Base-by-base conservation (phyloP, 768 basidiomycete genomes). In the Dacryopinax spathularia region DNA sequence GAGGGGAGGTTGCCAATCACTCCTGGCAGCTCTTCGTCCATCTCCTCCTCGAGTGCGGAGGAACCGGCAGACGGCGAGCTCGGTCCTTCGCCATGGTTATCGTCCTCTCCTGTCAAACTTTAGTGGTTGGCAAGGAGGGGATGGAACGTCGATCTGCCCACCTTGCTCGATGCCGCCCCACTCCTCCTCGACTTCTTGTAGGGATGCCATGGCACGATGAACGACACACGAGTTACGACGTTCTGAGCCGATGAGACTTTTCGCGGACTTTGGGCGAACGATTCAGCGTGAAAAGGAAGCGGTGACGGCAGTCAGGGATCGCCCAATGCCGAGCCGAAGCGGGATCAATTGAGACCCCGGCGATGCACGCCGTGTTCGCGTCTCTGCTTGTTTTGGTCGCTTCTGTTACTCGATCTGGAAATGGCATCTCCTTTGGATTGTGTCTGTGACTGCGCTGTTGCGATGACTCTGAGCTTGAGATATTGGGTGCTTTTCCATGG, bases 1-100 rank as follows among this genome's bases (percentile, higher is more conserved):
- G 48, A 13, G 29, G 48, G 48, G 48, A 56, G 48, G 48, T 56
- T 3, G 48, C 48, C 48, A 72, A 83, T 84, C 64, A 81, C 78
- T 16, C 73, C 69, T 10, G 81, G 79, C 0, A 72, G 77, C 66
- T 83, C 78, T 81, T 84, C 84, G 62, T 82, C 83, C 1, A 80
- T 76, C 0, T 48, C 37, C 6, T 63, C 64, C 13, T 70, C 75
- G 20, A 78, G 33, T 18, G 69, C 72, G 16, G 39, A 41, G 39
- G 7, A 15, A 22, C 16, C 39, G 39, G 39, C 16, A 22, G 39
- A 18, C 18, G 39, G 20, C 15, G 13, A 20, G 48, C 48, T 56
- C 5, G 48, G 10, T 7, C 48, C 48, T 29, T 25, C 48, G 18
- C 39, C 39, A 22, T 56, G 12, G 48, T 56, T 56, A 15, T 56